phyloP scores from a whole-genome alignment of 495 filamentous ascomycete species.

The Copromyces sp. region DNA sequence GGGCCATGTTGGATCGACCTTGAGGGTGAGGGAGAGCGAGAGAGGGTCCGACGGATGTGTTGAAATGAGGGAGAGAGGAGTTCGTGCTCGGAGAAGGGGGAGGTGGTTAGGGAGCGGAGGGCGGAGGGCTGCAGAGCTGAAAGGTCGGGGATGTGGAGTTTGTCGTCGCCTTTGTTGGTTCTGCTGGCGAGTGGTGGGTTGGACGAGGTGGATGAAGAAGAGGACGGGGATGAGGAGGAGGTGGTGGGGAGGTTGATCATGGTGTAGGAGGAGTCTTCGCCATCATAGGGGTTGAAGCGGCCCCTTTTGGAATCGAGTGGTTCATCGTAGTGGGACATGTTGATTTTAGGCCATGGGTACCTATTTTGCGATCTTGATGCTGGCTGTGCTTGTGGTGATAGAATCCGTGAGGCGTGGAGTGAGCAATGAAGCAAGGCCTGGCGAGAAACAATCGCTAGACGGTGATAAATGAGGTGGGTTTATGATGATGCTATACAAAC shows the following conservation, averaged over 20 bases:
- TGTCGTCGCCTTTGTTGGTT: neutral
- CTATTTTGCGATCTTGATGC: neutral
- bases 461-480: too few relatives aligned
- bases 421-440: neutral
- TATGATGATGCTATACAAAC: neutral
- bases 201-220: neutral
- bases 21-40: conserved; percentile 2
- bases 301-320: neutral
- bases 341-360: neutral
- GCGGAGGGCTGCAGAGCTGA: neutral
- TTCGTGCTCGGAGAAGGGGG: conserved; percentile 17
- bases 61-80: neutral
- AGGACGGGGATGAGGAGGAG: neutral
- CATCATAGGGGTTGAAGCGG: neutral
- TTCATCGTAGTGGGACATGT: neutral
- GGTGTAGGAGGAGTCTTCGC: neutral
- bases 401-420: neutral
- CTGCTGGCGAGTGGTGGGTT: neutral
- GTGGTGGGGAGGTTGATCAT: neutral
- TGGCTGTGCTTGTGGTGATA: neutral
- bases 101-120: conserved; percentile 24
- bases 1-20: neutral
- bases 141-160: neutral
- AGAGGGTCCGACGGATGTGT: neutral
- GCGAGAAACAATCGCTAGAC: too few relatives aligned